These are phyloP conservation scores for Datura wrightii DNA, from an alignment of 257 asterid species.

Conservation along the genomic window DNA sequence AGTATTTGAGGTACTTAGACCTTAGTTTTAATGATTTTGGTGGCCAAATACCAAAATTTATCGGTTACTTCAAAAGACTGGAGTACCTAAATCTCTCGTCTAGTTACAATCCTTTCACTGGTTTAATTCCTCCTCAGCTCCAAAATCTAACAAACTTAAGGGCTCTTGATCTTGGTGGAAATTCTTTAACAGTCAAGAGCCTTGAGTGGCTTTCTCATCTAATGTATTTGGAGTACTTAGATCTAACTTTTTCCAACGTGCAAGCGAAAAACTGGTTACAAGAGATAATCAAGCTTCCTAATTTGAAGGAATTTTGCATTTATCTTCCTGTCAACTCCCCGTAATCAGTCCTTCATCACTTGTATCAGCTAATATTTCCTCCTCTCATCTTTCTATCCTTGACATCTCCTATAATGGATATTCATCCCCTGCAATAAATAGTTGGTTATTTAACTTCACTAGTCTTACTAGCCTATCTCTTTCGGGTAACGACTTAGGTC, in stretches of 20 bases:
- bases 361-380: neutral
- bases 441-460: conserved; percentile 25
- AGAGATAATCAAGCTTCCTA: neutral
- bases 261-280: conserved; percentile 10
- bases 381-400: neutral
- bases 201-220: conserved; percentile 26
- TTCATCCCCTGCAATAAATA: neutral
- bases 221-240: conserved; percentile 26
- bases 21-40: conserved; percentile 17
- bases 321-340: conserved; percentile 17
- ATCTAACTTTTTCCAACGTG: neutral
- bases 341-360: neutral
- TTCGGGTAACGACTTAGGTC: neutral
- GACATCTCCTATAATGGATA: neutral
- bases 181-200: neutral
- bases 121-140: neutral
- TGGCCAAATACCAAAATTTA: conserved; percentile 20
- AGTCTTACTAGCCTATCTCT: conserved; percentile 24
- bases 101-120: neutral
- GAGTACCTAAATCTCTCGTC: neutral
- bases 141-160: neutral
- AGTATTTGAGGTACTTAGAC: conserved; percentile 22
- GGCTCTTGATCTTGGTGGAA: conserved; percentile 4
- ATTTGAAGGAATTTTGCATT: conserved; percentile 20
- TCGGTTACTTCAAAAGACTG: conserved; percentile 9